Evolutionary conservation across 345 rosid genomes (phyloP).

Genomic region (Psidium guajava): DNA sequence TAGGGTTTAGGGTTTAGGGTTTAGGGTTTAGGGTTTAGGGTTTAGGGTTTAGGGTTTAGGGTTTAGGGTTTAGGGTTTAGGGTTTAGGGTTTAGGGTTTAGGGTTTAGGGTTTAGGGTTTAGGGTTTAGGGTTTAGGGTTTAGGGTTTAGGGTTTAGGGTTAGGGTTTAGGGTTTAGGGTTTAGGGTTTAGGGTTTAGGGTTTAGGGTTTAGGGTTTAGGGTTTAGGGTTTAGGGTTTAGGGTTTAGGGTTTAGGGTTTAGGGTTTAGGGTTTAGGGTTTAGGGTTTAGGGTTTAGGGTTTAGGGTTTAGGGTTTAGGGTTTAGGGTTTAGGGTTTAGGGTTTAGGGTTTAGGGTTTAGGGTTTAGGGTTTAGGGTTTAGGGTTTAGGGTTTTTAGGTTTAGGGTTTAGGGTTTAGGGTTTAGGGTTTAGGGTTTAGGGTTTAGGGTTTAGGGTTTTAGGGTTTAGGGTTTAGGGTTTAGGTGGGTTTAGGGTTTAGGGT

Average conservation of each 20-base stretch:
- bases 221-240: not conserved
- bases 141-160: constrained; percentile 1
- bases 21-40: not conserved
- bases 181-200: constrained; percentile 5
- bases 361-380: constrained; percentile 9
- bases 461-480: constrained; percentile 10
- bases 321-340: constrained; percentile 6
- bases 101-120: not conserved
- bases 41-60: constrained; percentile 2
- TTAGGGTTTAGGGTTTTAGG: too few relatives aligned
- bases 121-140: not conserved
- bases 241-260: not conserved
- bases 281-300: constrained; percentile 3
- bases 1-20: not conserved
- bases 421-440: too few relatives aligned
- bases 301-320: constrained; percentile 3
- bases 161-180: constrained; percentile 2
- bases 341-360: constrained; percentile 7
- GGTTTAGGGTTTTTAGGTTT: constrained; percentile 12
- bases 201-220: constrained; percentile 1
- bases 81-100: not conserved
- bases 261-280: not conserved
- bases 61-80: constrained; percentile 2
- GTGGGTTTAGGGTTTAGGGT: constrained; percentile 5
- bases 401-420: too few relatives aligned